Percentiles rank a stretch among this genome's conserved stretches.
Evolutionary conservation across 2,329 filamentous ascomycete genomes (phyloP).

Genomic region (Diaporthe sp.): DNA sequence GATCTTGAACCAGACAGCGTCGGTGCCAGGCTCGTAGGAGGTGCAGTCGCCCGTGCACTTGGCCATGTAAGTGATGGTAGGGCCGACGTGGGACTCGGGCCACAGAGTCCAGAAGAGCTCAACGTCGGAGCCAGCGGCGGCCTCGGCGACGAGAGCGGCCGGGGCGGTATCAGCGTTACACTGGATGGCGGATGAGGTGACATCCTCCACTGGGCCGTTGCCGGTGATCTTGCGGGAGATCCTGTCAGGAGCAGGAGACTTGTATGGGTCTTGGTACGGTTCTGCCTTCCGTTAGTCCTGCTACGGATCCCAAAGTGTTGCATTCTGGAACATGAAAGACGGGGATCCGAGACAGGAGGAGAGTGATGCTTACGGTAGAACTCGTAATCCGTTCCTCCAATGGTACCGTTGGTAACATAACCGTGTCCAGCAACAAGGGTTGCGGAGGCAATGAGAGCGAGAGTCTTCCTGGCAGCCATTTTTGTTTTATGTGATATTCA

Average conservation of each 20-base stretch:
- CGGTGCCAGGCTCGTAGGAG: conserved; percentile 30
- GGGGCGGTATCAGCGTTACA: conserved; percentile 66
- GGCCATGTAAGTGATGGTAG: conserved; percentile 51
- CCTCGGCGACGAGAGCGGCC: conserved; percentile 63
- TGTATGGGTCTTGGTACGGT: conserved; percentile 33
- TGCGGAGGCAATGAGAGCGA: conserved; percentile 31
- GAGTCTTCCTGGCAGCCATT: conserved; percentile 38
- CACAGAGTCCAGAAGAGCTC: conserved; percentile 65
- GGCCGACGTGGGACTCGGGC: conserved; percentile 50
- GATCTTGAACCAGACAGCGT: conserved; percentile 35
- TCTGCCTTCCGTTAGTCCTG: too few species aligned
- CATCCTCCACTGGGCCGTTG: conserved; percentile 67
- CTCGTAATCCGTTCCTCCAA: conserved; percentile 17
- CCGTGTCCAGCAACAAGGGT: conserved; percentile 34
- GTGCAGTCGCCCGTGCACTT: conserved; percentile 33
- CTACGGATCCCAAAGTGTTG: too few species aligned
- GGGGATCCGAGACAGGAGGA: too few species aligned
- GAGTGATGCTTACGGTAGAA: conserved; percentile 17
- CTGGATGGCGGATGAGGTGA: conserved; percentile 63
- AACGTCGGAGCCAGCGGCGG: conserved; percentile 63
- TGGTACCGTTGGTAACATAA: conserved; percentile 33
- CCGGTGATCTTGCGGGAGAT: conserved; percentile 68
- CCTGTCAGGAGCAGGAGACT: conserved; percentile 39
- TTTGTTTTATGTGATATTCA: conserved; percentile 19
- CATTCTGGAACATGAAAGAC: too few species aligned